Conservation (phyloP, 2,329 filamentous ascomycete species). For the Polychaeton citri region DNA sequence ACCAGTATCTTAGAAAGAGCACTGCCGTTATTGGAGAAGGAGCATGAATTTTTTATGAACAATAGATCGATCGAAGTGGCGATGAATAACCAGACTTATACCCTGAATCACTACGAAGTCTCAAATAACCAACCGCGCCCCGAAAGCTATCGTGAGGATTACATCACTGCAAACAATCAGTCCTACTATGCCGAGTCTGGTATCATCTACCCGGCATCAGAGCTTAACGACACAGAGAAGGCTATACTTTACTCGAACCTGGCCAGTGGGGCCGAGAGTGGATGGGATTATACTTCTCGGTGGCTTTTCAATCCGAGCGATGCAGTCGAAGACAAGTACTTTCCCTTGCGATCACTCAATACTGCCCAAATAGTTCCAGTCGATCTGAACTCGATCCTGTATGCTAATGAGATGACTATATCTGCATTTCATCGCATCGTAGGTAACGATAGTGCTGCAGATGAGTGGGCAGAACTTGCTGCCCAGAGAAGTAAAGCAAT, state of each 20-base stretch:
- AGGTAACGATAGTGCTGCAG: constrained; percentile 38
- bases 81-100: constrained; percentile 32
- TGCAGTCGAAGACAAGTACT: constrained; percentile 47
- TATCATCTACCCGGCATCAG: constrained; percentile 42
- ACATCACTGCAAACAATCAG: constrained; percentile 48
- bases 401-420: constrained; percentile 50
- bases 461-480: constrained; percentile 38
- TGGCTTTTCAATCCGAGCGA: constrained; percentile 46
- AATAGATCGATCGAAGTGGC: constrained; percentile 47
- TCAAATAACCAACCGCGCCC: constrained; percentile 53
- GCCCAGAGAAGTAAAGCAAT: constrained; percentile 46
- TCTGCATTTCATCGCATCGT: constrained; percentile 38
- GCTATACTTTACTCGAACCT: constrained; percentile 47
- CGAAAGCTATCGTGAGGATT: constrained; percentile 55
- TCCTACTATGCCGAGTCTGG: constrained; percentile 49
- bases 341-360: constrained; percentile 52
- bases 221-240: constrained; percentile 40
- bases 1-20: constrained; percentile 46
- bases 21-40: constrained; percentile 48
- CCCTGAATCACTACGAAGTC: constrained; percentile 48
- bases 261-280: constrained; percentile 52
- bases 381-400: constrained; percentile 56
- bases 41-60: constrained; percentile 48
- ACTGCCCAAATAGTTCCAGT: constrained; percentile 46
- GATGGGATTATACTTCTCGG: constrained; percentile 50